Evolutionary conservation across 2,329 filamentous ascomycete species (phyloP), one percentile per base, ranked within the genome.

Genomic region (Pestalotiopsis fici): DNA sequence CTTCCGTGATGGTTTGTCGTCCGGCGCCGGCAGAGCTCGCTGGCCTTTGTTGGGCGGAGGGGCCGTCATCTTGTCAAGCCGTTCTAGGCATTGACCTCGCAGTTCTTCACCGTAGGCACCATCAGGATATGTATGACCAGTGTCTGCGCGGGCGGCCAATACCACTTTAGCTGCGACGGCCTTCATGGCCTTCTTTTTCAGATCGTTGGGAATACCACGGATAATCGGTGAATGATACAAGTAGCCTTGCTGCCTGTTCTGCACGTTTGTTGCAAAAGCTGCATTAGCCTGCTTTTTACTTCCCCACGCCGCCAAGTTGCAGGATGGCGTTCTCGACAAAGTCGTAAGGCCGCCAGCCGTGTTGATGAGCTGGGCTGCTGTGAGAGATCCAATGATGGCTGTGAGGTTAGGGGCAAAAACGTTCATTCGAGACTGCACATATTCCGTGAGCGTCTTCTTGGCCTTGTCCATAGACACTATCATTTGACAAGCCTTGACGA

Each of bases 341-440:
- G 94, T 94, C 1, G 91, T 93, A 37, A 99, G 83, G 9, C 96
- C 96, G 69, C 96, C 96, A 0, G 94, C 93, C 68, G 94, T 93
- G 79, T 98, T 98, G 74, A 99, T 91, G n/a, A 99, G 88, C 80
- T 98, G 95, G 3, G 96, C 96, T 7, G 96, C 95, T 2, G 95
- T 98, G 21, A 97, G 86, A 0, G 95, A 96, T 21, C 96, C 96
- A 67, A 99, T 93, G 21, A 99, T 87, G 1, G 90, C 91, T 0
- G 96, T 97, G 65, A 98, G 82, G 74, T 99, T 99, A 0, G 96
- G 96, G 4, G 96, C 96, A 77, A 98, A 98, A 39, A 97, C 86
- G 72, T 92, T 96, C 93, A 99, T 98, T 69, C 96, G 93, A 43
- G 95, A 98, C 80, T 98, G 93, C 18, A 99, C 96, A 75, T 97